These are phyloP conservation scores for Cucumis melo DNA, from an alignment of 306 rosid genomes.

Conservation along the genomic window DNA sequence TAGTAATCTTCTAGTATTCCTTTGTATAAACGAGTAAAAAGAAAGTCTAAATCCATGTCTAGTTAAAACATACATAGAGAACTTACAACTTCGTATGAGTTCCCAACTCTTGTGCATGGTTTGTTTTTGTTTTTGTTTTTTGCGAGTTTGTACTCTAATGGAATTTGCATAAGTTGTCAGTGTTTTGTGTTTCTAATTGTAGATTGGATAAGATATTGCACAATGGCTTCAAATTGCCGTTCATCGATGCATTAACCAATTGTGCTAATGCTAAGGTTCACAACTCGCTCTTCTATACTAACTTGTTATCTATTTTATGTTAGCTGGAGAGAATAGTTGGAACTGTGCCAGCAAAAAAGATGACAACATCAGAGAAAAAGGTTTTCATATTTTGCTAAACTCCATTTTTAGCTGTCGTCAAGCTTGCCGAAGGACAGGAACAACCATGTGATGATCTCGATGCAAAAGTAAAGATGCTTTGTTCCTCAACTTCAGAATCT, in stretches of 20 bases:
- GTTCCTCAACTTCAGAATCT: not conserved
- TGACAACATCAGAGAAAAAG: slow-evolving; percentile 27
- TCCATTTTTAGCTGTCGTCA: not conserved
- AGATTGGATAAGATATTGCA: too few relatives aligned
- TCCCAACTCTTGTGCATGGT: not conserved
- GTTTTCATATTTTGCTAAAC: slow-evolving; percentile 26
- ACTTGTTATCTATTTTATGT: not conserved
- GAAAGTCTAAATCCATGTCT: not conserved
- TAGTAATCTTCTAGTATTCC: not conserved
- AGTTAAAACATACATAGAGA: not conserved
- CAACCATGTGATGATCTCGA: not conserved
- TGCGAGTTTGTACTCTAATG: not conserved
- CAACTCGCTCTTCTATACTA: not conserved
- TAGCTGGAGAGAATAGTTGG: slow-evolving; percentile 52
- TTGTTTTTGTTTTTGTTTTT: not conserved
- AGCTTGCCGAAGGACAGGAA: not conserved
- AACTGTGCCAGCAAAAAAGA: slow-evolving; percentile 30
- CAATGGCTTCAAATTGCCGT: too few relatives aligned
- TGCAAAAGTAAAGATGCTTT: not conserved
- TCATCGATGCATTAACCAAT: too few relatives aligned
- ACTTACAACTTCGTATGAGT: not conserved
- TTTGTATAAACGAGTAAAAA: not conserved
- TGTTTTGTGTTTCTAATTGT: not conserved
- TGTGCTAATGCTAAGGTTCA: too few relatives aligned
- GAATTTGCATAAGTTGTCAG: not conserved